These are phyloP conservation scores for Zopfia rhizophila DNA, from an alignment of 2,329 filamentous ascomycete genomes.

Conservation along the genomic window DNA sequence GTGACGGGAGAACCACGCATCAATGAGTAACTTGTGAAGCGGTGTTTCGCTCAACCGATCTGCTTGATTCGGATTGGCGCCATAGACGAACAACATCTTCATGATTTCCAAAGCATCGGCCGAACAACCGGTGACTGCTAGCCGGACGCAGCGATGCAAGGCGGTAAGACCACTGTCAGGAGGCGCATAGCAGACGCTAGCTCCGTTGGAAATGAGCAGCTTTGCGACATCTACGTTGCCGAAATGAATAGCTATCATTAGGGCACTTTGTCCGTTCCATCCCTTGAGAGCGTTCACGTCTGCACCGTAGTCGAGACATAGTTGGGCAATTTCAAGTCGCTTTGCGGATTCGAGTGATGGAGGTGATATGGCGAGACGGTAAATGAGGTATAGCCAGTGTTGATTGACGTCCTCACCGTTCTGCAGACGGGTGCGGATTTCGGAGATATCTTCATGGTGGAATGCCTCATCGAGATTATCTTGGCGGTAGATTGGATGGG, in stretches of 20 bases:
- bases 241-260: slow-evolving; percentile 33
- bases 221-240: slow-evolving; percentile 29
- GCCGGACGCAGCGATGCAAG: slow-evolving; percentile 27
- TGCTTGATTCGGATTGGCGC: slow-evolving; percentile 25
- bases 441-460: slow-evolving; percentile 20
- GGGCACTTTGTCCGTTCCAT: slow-evolving; percentile 30
- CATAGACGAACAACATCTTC: slow-evolving; percentile 21
- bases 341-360: slow-evolving; percentile 3
- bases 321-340: slow-evolving; percentile 24
- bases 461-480: slow-evolving; percentile 24
- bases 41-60: slow-evolving; percentile 22
- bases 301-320: slow-evolving; percentile 29
- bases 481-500: slow-evolving; percentile 26
- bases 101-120: slow-evolving; percentile 27
- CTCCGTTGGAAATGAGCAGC: slow-evolving; percentile 28
- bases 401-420: slow-evolving; percentile 29
- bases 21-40: slow-evolving; percentile 26
- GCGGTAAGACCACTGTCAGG: slow-evolving; percentile 24
- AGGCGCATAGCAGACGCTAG: slow-evolving; percentile 20
- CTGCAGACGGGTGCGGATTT: slow-evolving; percentile 25
- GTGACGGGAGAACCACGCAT: slow-evolving; percentile 25
- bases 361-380: slow-evolving; percentile 26
- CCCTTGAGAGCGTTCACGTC: slow-evolving; percentile 29
- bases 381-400: slow-evolving; percentile 31
- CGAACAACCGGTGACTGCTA: slow-evolving; percentile 21